Base-by-base conservation (phyloP, 1,284 basidiomycete genomes). In the Bjerkandera adusta region DNA sequence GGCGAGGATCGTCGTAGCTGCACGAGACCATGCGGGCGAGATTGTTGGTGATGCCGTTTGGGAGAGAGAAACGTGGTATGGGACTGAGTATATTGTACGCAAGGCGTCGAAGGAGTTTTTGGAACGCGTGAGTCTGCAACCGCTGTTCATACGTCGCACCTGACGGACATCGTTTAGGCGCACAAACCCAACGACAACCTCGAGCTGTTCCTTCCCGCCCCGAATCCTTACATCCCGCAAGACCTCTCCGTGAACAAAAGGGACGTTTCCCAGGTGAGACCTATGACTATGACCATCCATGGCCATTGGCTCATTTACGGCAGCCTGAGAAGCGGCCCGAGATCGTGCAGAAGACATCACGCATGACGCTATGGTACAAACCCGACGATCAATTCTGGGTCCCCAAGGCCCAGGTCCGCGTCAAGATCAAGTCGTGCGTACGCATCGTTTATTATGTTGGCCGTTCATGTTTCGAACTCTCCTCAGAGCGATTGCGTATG, bases 141-240 rank as follows among this genome's bases (percentile, higher is more conserved):
- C 4, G 20, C 5, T 27, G 4, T 45, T 26, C 12, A 13, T 5
- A n/a, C 20, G 22, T 16, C 10, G 56, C 77, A 13, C 18, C 13
- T 26, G 20, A 37, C 45, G 27, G 34, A 54, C 25, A 3, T 43
- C 52, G 61, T 73, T 71, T 3, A 70, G 68, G 39, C 75, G 3
- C 47, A 48, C 10, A 24, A 24, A 5, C 47, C 55, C 0, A 53
- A 54, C 29, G 25, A 33, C 13, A 58, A 61, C 33, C 6, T n/a
- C 3, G 54, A 57, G 18, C 40, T 65, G 2, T 47, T 43, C 22
- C 48, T 64, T 2, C 61, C 63, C 7, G 35, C 38, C 0, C 57
- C 75, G 1, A 84, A 84, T 64, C 66, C 68, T 4, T 83, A 80
- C 63, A 74, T 83, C 26, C 81, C 81, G 0, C 63, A 70, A 37